Evolutionary conservation across 2,329 filamentous ascomycete species (phyloP), one percentile per base, ranked within the genome.

Genomic region (Xylariales sp.): DNA sequence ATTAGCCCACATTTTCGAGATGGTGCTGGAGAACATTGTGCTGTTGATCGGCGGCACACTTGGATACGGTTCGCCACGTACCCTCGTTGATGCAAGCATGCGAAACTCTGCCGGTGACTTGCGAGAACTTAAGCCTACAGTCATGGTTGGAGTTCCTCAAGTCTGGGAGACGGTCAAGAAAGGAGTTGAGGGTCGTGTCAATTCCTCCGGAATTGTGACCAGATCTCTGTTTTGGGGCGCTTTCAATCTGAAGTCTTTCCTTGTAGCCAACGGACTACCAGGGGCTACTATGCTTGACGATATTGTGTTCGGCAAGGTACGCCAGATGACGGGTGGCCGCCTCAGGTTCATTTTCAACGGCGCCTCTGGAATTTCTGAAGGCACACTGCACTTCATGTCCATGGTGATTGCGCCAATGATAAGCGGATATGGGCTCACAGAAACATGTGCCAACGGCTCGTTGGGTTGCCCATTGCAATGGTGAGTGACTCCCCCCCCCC

Each of bases 81-180:
- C 93, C 0, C 73, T 98, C 39, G 87, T 90, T 6, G 91, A 97
- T 57, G 65, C 70, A 4, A 94, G 86, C 15, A 85, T 95, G 64
- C 82, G 83, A 49, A 93, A 97, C 63, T 96, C 87, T 69, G 80
- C 83, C 50, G 91, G 93, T 51, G 93, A 98, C 53, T 95, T 98
- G 66, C 85, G 86, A 43, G 90, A 96, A 56, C 85, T 97, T 59
- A 78, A 77, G 51, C 93, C 93, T 1, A 94, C 89, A 2, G 77
- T 96, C 57, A 77, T 98, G 59, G 85, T 96, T 27, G 93, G 93
- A 60, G 93, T 98, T 4, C 93, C 93, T 2, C 90, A 94, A 41
- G 85, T 98, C 21, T 98, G 91, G 90, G 93, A 98, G 67, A 90
- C 88, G 2, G 85, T 98, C 54, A 91, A 89, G 72, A 98, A 98